Conservation (phyloP, 2,329 filamentous ascomycete species). For the Pseudogymnoascus sp. region DNA sequence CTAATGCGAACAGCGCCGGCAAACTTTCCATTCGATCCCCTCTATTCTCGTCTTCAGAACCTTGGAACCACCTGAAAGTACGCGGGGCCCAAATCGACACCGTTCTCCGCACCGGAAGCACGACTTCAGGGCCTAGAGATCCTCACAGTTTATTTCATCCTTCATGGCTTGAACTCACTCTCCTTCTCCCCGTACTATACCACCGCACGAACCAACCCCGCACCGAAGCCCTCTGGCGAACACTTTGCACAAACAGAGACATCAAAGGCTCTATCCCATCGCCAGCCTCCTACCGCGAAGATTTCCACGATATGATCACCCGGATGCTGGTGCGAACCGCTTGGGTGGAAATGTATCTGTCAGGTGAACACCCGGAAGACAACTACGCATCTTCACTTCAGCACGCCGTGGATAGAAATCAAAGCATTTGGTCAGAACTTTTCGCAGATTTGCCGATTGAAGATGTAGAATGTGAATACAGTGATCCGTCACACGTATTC, state of each 20-base stretch:
- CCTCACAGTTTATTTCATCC: background rate
- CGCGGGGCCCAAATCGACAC: background rate
- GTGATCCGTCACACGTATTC: background rate
- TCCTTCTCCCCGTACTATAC: background rate
- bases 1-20: background rate
- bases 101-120: background rate
- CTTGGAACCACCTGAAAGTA: background rate
- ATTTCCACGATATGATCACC: background rate
- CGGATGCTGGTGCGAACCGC: background rate
- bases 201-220: background rate
- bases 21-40: background rate
- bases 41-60: background rate
- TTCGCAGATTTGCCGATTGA: background rate
- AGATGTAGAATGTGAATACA: background rate
- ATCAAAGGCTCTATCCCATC: background rate
- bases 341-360: background rate
- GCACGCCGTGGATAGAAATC: background rate
- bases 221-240: background rate
- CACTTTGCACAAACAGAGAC: background rate
- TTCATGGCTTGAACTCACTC: background rate
- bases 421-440: background rate
- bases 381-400: background rate
- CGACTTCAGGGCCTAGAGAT: background rate
- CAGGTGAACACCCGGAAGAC: background rate
- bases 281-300: background rate